A percentile compares a stretch with the other conserved stretches of the same genome.
Evolutionary conservation across 2,329 filamentous ascomycete species (phyloP).

Genomic region (Pseudogymnoascus sp.): DNA sequence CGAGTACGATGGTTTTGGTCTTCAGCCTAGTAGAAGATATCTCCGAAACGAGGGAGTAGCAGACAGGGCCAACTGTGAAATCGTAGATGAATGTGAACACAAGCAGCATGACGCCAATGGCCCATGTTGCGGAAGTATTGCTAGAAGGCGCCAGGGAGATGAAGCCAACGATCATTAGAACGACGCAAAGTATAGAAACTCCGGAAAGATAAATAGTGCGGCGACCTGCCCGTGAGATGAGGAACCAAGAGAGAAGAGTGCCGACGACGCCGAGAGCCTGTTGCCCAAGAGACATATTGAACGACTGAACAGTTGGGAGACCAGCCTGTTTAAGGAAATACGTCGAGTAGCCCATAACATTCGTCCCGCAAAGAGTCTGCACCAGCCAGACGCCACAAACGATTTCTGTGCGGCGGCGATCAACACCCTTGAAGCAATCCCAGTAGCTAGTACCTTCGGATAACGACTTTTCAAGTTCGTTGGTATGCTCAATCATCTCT

Average conservation of each 20-base stretch:
- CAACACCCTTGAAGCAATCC: conserved; percentile 41
- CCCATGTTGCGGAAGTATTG: conserved; percentile 35
- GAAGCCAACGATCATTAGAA: conserved; percentile 37
- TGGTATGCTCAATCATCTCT: conserved; percentile 46
- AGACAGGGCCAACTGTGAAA: conserved; percentile 30
- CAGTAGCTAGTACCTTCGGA: conserved; percentile 35
- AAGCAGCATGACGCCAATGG: conserved; percentile 30
- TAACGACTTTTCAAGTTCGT: conserved; percentile 42
- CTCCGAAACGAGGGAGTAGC: conserved; percentile 36
- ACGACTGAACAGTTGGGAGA: conserved; percentile 37
- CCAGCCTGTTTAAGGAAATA: conserved; percentile 50
- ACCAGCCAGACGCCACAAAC: conserved; percentile 50
- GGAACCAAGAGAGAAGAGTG: conserved; percentile 31
- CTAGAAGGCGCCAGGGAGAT: conserved; percentile 31
- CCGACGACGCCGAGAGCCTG: conserved; percentile 36
- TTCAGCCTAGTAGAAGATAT: conserved; percentile 33
- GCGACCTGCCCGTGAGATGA: not conserved
- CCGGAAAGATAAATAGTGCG: not conserved
- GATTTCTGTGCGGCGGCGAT: conserved; percentile 44
- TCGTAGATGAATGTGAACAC: conserved; percentile 33
- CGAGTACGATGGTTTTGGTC: conserved; percentile 33
- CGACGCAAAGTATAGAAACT: conserved; percentile 14
- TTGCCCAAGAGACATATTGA: conserved; percentile 42
- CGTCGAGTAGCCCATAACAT: conserved; percentile 56
- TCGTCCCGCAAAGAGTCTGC: conserved; percentile 53